Base-by-base conservation (phyloP, 495 filamentous ascomycete genomes). In the Aspergillus bertholletiae region DNA sequence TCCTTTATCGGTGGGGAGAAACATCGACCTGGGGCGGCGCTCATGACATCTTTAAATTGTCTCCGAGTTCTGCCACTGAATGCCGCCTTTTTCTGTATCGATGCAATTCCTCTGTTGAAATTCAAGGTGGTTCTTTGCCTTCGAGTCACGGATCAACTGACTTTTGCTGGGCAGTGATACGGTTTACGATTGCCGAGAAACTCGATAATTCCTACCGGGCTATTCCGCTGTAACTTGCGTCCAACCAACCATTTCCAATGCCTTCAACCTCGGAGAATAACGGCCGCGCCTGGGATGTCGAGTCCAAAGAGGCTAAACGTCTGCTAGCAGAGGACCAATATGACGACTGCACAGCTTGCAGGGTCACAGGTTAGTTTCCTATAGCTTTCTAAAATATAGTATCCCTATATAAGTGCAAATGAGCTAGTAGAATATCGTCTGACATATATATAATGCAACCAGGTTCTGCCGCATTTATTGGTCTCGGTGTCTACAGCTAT, bases 401-500 rank as follows among this genome's bases (percentile, higher is more conserved):
- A n/a, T n/a, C n/a, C n/a, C n/a, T 7, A 18, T 13, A 32, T 50
- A 35, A 13, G 3, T 43, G n/a, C n/a, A 21, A 43, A 11, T 22
- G 17, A 21, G n/a, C 5, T 35, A 13, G 11, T 20, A 40, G 28
- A 7, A 22, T 43, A n/a, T 46, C 41, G 17, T 40, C 44, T 59
- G 24, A 46, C 40, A 23, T 24, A 28, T 28, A 55, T 23, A 49
- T 64, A 41, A 69, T 56, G 24, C 43, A 17, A 20, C 27, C 55
- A 95, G 93, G 93, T 18, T 84, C 86, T 49, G 81, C 85, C 28
- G 92, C 88, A 15, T 96, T 97, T 58, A 75, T 94, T 41, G 92
- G 92, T n/a, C 84, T 97, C 45, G 93, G 89, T 13, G 83, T 81
- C 6, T 97, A 96, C 75, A 92, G 84, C 64, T 96, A 93, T 71